Conservation (phyloP, 225 moss, liverwort and hornwort species). For the Lunularia cruciata region DNA sequence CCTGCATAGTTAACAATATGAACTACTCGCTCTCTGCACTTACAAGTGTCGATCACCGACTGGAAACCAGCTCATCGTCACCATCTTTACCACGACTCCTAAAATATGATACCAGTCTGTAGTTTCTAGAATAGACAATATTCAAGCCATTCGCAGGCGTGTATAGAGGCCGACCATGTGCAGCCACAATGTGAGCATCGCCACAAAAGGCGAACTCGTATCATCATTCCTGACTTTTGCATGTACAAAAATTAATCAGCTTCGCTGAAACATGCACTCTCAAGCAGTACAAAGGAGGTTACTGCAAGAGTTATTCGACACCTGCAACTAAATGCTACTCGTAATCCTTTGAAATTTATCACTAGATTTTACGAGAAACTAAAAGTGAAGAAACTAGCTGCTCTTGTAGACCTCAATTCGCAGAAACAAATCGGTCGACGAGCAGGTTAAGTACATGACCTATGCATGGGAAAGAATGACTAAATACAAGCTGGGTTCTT, state of each 20-base stretch:
- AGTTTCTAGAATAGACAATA: too few species aligned
- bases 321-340: constrained; percentile 4
- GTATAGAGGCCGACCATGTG: too few species aligned
- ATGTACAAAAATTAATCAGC: neutral
- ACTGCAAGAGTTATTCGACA: neutral
- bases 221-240: neutral
- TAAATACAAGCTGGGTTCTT: neutral
- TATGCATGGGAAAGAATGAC: neutral
- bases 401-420: constrained; percentile 8
- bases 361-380: too few species aligned
- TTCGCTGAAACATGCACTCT: neutral
- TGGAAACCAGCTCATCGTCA: too few species aligned
- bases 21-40: too few species aligned
- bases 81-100: too few species aligned
- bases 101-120: too few species aligned
- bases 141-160: too few species aligned
- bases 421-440: neutral
- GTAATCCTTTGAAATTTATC: too few species aligned
- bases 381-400: neutral
- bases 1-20: too few species aligned
- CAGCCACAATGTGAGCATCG: neutral
- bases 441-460: neutral
- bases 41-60: too few species aligned
- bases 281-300: neutral
- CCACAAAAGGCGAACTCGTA: neutral